These are phyloP conservation scores for Paraphoma sp. DNA, from an alignment of 2,329 filamentous ascomycete species.

Conservation along the genomic window DNA sequence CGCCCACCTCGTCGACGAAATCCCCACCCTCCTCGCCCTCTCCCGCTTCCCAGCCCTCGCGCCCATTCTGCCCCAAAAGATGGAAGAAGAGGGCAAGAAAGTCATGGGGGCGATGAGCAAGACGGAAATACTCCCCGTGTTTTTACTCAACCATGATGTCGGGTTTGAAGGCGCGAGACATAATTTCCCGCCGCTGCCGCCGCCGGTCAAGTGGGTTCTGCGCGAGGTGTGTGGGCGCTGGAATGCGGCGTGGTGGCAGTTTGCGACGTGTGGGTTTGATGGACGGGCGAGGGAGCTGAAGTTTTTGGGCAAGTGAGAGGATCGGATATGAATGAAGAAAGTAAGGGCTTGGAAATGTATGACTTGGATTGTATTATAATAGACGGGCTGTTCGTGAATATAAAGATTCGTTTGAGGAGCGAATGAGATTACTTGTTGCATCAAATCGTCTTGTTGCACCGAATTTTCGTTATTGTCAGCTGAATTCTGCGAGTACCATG, in stretches of 20 bases:
- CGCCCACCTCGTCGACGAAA: slow-evolving; percentile 34
- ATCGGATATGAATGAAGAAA: neutral
- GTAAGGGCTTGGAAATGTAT: too few relatives aligned
- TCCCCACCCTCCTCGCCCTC: slow-evolving; percentile 28
- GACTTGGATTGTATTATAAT: too few relatives aligned
- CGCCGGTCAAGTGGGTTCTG: slow-evolving; percentile 47
- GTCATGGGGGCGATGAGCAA: slow-evolving; percentile 21
- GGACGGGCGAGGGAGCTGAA: slow-evolving; percentile 17
- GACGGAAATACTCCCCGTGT: slow-evolving; percentile 11
- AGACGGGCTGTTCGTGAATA: too few relatives aligned
- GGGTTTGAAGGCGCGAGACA: slow-evolving; percentile 4
- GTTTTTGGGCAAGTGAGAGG: neutral
- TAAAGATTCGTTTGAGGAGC: too few relatives aligned
- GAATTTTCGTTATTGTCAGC: too few relatives aligned
- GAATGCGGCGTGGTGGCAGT: slow-evolving; percentile 28
- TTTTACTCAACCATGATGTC: slow-evolving; percentile 23
- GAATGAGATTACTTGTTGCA: too few relatives aligned
- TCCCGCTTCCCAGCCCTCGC: slow-evolving; percentile 22
- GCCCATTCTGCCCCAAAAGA: slow-evolving; percentile 19
- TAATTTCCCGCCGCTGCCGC: neutral
- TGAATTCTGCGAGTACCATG: too few relatives aligned
- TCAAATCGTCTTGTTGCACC: too few relatives aligned
- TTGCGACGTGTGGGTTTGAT: slow-evolving; percentile 20
- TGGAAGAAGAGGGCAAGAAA: slow-evolving; percentile 26
- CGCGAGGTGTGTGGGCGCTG: slow-evolving; percentile 64